Evolutionary conservation across 108 stramenopile genomes (phyloP).

Genomic region (Skeletonema costatum): DNA sequence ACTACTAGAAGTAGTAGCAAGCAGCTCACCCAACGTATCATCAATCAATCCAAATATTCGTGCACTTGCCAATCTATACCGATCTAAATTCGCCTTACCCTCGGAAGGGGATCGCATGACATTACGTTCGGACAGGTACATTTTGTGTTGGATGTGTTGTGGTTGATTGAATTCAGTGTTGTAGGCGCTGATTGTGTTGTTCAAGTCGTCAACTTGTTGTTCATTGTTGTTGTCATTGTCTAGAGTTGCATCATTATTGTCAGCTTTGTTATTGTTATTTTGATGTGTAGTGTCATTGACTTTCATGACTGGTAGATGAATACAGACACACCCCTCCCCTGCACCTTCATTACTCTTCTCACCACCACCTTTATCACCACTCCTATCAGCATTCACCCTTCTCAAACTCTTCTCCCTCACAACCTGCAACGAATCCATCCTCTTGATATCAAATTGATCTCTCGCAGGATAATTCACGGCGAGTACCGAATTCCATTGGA

Average conservation of each 20-base stretch:
- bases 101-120: slow-evolving; percentile 57
- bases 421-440: slow-evolving; percentile 75
- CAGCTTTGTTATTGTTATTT: not conserved
- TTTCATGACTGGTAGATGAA: slow-evolving; percentile 59
- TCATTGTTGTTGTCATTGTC: slow-evolving; percentile 10
- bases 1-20: not conserved
- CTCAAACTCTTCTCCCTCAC: slow-evolving; percentile 51
- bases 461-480: slow-evolving; percentile 87
- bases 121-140: slow-evolving; percentile 56
- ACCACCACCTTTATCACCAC: not conserved
- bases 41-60: slow-evolving; percentile 74
- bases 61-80: slow-evolving; percentile 79
- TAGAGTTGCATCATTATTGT: not conserved
- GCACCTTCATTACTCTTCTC: slow-evolving; percentile 5
- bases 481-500: slow-evolving; percentile 84
- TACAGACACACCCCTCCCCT: slow-evolving; percentile 38
- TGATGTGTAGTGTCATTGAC: slow-evolving; percentile 13
- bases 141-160: slow-evolving; percentile 43
- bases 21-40: slow-evolving; percentile 34
- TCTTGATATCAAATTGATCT: slow-evolving; percentile 63
- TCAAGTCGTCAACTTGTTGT: not conserved
- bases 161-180: slow-evolving; percentile 60
- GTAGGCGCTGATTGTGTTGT: slow-evolving; percentile 42
- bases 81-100: slow-evolving; percentile 87
- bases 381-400: not conserved